Percentiles rank a stretch among this genome's conserved stretches.
These are phyloP conservation scores for Cystobasidiopsis lactophilus DNA, from an alignment of 768 basidiomycete genomes.

Conservation along the genomic window DNA sequence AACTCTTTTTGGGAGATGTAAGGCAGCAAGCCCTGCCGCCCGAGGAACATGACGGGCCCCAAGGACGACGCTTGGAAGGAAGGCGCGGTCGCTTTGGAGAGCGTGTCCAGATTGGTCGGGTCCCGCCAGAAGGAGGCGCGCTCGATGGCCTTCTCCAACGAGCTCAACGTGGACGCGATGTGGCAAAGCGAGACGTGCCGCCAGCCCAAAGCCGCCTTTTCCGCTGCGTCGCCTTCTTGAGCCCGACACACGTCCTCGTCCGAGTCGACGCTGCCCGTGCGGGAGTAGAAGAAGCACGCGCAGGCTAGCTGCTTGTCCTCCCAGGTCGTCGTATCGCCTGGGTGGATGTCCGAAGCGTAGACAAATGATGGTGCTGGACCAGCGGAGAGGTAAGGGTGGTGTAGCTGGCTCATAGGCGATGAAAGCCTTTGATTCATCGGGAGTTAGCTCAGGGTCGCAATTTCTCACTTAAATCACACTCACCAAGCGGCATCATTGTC, in stretches of 20 bases:
- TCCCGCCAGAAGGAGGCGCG: background rate
- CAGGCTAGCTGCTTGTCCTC: slow-evolving; percentile 11
- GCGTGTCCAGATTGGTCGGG: background rate
- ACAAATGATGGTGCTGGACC: slow-evolving; percentile 12
- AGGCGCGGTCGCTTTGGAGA: slow-evolving; percentile 7
- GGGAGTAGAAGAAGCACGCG: slow-evolving; percentile 17
- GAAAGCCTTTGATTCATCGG: slow-evolving; percentile 10
- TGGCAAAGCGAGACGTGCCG: slow-evolving; percentile 12
- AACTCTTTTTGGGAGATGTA: slow-evolving; percentile 1
- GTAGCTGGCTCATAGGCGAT: slow-evolving; percentile 8
- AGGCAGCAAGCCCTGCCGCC: slow-evolving; percentile 5
- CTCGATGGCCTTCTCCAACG: slow-evolving; percentile 2
- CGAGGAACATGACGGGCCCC: slow-evolving; percentile 9
- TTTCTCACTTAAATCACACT: background rate
- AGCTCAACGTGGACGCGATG: slow-evolving; percentile 10
- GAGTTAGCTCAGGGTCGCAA: background rate
- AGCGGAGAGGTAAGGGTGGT: slow-evolving; percentile 12
- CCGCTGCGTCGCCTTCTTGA: slow-evolving; percentile 3
- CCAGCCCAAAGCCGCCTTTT: slow-evolving; percentile 10
- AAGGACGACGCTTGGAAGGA: slow-evolving; percentile 13
- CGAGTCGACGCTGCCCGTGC: slow-evolving; percentile 5
- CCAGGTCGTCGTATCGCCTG: slow-evolving; percentile 10
- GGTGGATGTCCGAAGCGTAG: slow-evolving; percentile 14
- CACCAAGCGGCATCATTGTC: slow-evolving; percentile 18
- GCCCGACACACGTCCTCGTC: background rate